Percentiles rank a stretch among this genome's conserved stretches.
Evolutionary conservation across 2,329 filamentous ascomycete species (phyloP).

Genomic region (Aspergillus intermedius): DNA sequence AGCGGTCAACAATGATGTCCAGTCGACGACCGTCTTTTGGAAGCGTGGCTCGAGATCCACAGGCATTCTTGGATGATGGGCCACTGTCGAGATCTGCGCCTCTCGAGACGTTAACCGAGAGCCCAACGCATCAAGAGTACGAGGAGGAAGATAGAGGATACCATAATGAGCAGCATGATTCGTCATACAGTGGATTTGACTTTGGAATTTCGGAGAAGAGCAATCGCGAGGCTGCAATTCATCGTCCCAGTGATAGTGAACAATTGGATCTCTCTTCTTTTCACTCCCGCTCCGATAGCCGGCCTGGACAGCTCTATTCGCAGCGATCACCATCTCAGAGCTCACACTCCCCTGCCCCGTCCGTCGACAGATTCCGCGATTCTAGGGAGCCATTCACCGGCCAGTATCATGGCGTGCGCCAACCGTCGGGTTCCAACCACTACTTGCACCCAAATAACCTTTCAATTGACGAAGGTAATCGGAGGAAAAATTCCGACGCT

Average conservation of each 20-base stretch:
- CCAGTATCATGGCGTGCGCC: not conserved
- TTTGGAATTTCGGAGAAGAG: constrained; percentile 16
- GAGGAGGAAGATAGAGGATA: constrained; percentile 14
- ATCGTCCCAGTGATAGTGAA: not conserved
- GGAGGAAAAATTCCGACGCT: constrained; percentile 23
- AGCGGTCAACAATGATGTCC: constrained; percentile 27
- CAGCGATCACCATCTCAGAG: not conserved
- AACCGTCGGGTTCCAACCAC: constrained; percentile 9
- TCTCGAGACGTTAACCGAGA: constrained; percentile 5
- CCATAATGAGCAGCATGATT: too few species aligned
- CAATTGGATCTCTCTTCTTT: not conserved
- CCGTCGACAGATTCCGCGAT: not conserved
- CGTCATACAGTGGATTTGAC: constrained; percentile 22
- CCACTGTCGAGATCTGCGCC: constrained; percentile 27
- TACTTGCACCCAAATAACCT: constrained; percentile 2
- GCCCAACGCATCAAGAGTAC: not conserved
- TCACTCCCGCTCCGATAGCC: not conserved
- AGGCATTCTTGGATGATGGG: constrained; percentile 25
- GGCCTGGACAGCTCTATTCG: not conserved
- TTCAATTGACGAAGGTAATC: constrained; percentile 2
- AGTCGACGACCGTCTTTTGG: constrained; percentile 26
- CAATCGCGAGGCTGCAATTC: not conserved
- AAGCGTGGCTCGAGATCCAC: constrained; percentile 24
- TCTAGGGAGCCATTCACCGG: not conserved
- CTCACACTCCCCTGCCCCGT: not conserved